A percentile compares a stretch with the other conserved stretches of the same genome.
Conservation (phyloP, 2,329 filamentous ascomycete species). For the Sclerotinia minor region DNA sequence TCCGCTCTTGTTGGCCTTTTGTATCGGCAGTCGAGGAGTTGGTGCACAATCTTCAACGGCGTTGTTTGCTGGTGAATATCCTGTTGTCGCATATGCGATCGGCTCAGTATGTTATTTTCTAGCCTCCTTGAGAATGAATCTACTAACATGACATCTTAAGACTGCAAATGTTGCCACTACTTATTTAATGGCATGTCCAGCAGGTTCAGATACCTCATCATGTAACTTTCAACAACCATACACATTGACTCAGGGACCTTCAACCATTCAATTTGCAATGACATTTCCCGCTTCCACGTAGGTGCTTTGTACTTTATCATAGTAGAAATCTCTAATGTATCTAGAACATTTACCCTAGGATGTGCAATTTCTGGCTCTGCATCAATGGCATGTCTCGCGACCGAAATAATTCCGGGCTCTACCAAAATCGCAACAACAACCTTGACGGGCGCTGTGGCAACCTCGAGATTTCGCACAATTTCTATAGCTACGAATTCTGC, state of each 20-base stretch:
- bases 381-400: conserved; percentile 20
- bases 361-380: conserved; percentile 16
- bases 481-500: conserved; percentile 23
- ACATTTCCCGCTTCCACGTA: conserved; percentile 24
- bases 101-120: conserved; percentile 24
- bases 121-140: not conserved
- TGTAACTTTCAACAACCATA: conserved; percentile 32
- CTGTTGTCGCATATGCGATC: conserved; percentile 29
- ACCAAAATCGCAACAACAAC: conserved; percentile 22
- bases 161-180: conserved; percentile 28
- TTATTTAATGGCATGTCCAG: conserved; percentile 30
- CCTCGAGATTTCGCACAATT: conserved; percentile 27
- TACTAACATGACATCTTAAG: not conserved
- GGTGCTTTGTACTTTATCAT: not conserved
- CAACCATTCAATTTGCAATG: conserved; percentile 28
- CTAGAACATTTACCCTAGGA: conserved; percentile 10
- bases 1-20: conserved; percentile 8
- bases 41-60: conserved; percentile 13
- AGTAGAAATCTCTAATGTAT: not conserved
- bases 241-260: conserved; percentile 30
- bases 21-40: conserved; percentile 3
- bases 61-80: conserved; percentile 27
- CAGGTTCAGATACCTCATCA: conserved; percentile 16
- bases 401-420: conserved; percentile 12
- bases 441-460: conserved; percentile 24